Evolutionary conservation across 495 filamentous ascomycete genomes (phyloP), one percentile per base, ranked within the genome.

Genomic region (Thermothielavioides terrestris): DNA sequence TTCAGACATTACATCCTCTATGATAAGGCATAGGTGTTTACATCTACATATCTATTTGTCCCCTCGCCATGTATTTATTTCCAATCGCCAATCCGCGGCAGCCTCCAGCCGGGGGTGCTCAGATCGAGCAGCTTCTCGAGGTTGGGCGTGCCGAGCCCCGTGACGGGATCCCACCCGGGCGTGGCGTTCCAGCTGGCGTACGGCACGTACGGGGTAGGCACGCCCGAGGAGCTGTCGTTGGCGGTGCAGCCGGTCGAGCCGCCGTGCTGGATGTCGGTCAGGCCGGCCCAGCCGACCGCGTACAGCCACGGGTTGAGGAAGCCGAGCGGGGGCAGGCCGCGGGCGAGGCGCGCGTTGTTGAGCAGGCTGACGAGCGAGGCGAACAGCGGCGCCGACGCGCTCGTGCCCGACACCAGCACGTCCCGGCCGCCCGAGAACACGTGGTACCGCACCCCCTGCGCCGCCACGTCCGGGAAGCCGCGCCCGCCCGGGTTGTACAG

Each of bases 301-400:
- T 86, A 88, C 22, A 88, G 54, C 73, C 77, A 83, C 0, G 82
- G 83, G 59, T 88, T 87, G 18, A 85, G 58, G 67, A 84, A 87
- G 0, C 84, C 84, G 49, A 87, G 61, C 0, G 74, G 59, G 1
- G 76, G 64, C 55, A 76, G 63, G 12, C 75, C 73, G 14, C 62
- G 67, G 0, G 70, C 59, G 9, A 82, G 58, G 2, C 80, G 72
- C 1, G 77, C 82, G 55, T 82, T 79, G 56, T 87, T 86, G 26
- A 88, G 69, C 20, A 86, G 68, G 0, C 71, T 70, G 17, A 88
- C 59, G 30, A 88, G 57, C 17, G 71, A 80, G 0, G 77, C 74
- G 27, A 83, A 77, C 1, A 77, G 65, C 0, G 84, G 84, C 9
- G 82, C 65, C 0, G 81, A 41, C 14, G 80, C 79, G 50, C 77